Percentiles rank a stretch among this genome's conserved stretches.
phyloP scores from a whole-genome alignment of 306 rosid species.

The Benincasa hispida region DNA sequence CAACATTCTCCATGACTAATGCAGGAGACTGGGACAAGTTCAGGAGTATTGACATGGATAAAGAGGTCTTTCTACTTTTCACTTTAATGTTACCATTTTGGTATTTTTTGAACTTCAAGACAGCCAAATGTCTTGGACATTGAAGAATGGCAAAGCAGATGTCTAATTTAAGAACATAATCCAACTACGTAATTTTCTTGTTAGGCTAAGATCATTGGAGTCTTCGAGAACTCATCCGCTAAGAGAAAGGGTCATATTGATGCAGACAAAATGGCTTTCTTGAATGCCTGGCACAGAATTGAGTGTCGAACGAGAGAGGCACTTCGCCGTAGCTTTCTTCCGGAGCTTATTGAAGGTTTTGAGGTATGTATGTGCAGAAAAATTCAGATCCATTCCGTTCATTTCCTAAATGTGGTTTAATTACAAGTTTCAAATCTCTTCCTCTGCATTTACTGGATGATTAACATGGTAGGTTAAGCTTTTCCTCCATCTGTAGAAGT shows the following conservation, averaged over 20 bases:
- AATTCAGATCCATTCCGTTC: background rate
- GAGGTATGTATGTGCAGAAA: conserved; percentile 42
- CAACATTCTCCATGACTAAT: conserved; percentile 69
- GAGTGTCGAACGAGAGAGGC: conserved; percentile 82
- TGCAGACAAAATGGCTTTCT: conserved; percentile 40
- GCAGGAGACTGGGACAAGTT: conserved; percentile 79
- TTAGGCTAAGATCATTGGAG: conserved; percentile 56
- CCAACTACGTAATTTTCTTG: conserved; percentile 1
- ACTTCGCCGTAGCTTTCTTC: conserved; percentile 65
- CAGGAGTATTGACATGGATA: conserved; percentile 96
- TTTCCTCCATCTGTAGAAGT: background rate
- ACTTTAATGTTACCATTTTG: background rate
- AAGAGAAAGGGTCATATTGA: conserved; percentile 49
- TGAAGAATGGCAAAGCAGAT: background rate
- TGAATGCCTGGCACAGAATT: conserved; percentile 53
- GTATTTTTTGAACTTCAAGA: background rate
- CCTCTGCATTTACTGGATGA: background rate
- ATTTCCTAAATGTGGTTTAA: background rate
- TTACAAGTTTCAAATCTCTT: background rate
- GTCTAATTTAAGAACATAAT: background rate
- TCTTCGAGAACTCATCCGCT: conserved; percentile 27
- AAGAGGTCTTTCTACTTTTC: conserved; percentile 45
- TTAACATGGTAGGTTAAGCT: background rate
- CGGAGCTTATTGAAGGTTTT: conserved; percentile 59
- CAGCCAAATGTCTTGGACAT: background rate